Percentiles rank a stretch among this genome's conserved stretches.
These are phyloP conservation scores for Diaporthe batatas DNA, from an alignment of 2,329 filamentous ascomycete genomes.

Conservation along the genomic window DNA sequence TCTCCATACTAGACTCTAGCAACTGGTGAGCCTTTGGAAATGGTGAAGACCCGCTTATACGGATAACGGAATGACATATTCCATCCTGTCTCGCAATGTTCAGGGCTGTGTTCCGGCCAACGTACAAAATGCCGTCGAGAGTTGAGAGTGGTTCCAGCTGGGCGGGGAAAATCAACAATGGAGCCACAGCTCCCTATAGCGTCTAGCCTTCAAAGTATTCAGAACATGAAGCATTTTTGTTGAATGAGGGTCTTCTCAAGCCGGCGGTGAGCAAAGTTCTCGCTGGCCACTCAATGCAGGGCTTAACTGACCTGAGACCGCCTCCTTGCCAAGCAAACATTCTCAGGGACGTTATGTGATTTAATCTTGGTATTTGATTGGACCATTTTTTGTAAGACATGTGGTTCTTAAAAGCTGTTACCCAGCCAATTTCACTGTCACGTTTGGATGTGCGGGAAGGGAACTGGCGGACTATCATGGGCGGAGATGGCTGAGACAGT, in stretches of 20 bases:
- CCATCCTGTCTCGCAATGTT: neutral
- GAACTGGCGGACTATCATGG: neutral
- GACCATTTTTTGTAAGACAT: neutral
- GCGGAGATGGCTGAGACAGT: neutral
- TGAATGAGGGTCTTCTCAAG: neutral
- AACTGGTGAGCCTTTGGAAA: neutral
- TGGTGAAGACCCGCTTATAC: too few relatives aligned
- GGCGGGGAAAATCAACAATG: too few relatives aligned
- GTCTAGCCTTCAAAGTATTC: neutral
- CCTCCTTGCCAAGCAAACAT: slow-evolving; percentile 6
- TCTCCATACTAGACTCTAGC: too few relatives aligned
- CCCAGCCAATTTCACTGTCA: neutral
- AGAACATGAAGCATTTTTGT: neutral
- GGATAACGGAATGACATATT: neutral
- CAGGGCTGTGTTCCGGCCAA: neutral
- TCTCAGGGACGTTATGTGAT: neutral
- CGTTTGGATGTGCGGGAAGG: neutral
- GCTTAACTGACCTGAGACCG: neutral
- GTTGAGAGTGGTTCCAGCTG: neutral
- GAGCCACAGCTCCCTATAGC: neutral
- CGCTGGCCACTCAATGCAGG: neutral
- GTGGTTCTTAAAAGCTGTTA: neutral
- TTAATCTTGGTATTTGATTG: neutral
- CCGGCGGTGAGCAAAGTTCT: neutral
- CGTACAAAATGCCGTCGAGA: too few relatives aligned